Evolutionary conservation across 345 rosid genomes (phyloP), one percentile per base, ranked within the genome.

Genomic region (Carallia pectinifolia): DNA sequence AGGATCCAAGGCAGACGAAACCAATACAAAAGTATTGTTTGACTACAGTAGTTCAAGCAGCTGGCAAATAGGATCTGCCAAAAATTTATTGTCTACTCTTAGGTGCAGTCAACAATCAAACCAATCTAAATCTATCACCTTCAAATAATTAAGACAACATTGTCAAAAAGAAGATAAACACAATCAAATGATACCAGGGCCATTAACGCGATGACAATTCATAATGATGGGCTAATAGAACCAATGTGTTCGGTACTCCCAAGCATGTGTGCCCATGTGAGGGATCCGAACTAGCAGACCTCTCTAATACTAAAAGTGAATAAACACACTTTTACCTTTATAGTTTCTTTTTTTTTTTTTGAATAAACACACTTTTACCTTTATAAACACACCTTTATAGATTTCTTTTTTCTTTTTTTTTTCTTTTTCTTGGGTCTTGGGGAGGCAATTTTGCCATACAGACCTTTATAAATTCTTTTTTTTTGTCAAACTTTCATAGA

Each of bases 201-300:
- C 0, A 10, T 44, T 44, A 44, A 10, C 48, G 50, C 2, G 15
- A 44, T 44, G 4, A 12, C 10, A 44, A 10, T 44, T 44, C 48
- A 3, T 10, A 10, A 30, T 40, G 61, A 17, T 30, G 31, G 66
- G 66, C 16, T 23, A 12, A 3, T 23, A 31, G 44, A 10, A 38
- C 53, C 47, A 37, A 2, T 15, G 37, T 36, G 53, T 44, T 50
- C 52, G 37, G 29, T n/a, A 13, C 36, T 47, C 50, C 27, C 58
- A 16, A 48, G 50, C 76, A 34, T 54, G 67, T 71, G 67, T 62
- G 62, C 38, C 67, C 67, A 64, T 36, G 65, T 47, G 76, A 47
- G 33, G 23, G 19, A 37, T 23, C 61, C 40, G 1, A 47, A 47
- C 47, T 15, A 15, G 9, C 6, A 53, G 18, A 10, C 29, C 8